Conservation (phyloP, 331 rosid genomes). For the Quercus phellos region DNA sequence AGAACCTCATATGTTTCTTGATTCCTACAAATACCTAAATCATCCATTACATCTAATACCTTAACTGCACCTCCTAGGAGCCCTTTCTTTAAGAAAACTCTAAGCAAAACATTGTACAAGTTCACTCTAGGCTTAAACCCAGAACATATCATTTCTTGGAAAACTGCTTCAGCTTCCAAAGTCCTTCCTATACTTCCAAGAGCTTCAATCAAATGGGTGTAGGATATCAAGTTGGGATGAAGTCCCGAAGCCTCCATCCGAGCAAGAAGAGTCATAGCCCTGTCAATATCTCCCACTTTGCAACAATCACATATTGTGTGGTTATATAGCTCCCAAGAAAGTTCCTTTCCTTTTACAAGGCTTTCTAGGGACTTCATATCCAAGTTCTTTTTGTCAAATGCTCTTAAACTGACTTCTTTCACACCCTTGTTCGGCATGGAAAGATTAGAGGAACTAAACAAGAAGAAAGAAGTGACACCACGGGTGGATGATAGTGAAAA, state of each 20-base stretch:
- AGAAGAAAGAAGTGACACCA: slow-evolving; percentile 10
- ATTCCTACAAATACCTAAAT: slow-evolving; percentile 29
- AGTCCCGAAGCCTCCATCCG: slow-evolving; percentile 54
- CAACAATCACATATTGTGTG: slow-evolving; percentile 39
- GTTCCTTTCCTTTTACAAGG: slow-evolving; percentile 34
- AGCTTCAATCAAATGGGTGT: slow-evolving; percentile 47
- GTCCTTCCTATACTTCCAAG: slow-evolving; percentile 67
- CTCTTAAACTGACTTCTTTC: slow-evolving; percentile 13
- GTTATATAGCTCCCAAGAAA: slow-evolving; percentile 36
- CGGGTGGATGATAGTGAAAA: slow-evolving; percentile 25
- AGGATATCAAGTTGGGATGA: slow-evolving; percentile 33
- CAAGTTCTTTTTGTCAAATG: slow-evolving; percentile 8
- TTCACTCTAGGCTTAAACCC: slow-evolving; percentile 47
- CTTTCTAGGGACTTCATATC: background rate
- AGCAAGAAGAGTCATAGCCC: slow-evolving; percentile 54
- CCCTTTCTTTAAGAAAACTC: slow-evolving; percentile 69
- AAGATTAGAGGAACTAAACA: slow-evolving; percentile 2
- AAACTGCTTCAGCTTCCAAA: slow-evolving; percentile 60
- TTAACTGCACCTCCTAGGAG: slow-evolving; percentile 44
- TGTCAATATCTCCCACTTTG: slow-evolving; percentile 46
- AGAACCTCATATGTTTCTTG: slow-evolving; percentile 54
- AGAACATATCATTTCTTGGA: slow-evolving; percentile 50
- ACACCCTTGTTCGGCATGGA: slow-evolving; percentile 16
- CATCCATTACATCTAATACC: slow-evolving; percentile 43
- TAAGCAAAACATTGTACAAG: slow-evolving; percentile 54